phyloP scores from a whole-genome alignment of 2,329 filamentous ascomycete genomes.

The Exophiala bonariae region DNA sequence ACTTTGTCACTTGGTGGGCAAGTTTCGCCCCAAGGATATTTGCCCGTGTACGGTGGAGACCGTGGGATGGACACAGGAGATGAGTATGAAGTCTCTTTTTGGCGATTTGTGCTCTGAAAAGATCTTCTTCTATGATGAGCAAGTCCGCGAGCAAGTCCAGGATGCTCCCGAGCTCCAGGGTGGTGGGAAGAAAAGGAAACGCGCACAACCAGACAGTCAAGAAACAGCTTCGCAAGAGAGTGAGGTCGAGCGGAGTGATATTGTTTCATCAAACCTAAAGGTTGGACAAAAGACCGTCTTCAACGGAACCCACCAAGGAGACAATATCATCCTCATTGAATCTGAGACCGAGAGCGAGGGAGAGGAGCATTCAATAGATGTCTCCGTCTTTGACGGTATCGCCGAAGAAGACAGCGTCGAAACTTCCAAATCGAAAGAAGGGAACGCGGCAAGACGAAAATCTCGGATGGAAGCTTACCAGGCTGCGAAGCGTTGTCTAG shows the following conservation, averaged over 20 bases:
- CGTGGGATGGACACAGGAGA: constrained; percentile 60
- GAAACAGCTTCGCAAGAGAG: constrained; percentile 12
- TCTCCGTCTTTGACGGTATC: too few species aligned
- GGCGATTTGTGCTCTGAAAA: constrained; percentile 64
- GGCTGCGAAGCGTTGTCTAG: constrained; percentile 20
- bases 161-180: constrained; percentile 18
- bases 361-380: too few species aligned
- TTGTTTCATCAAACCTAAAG: too few species aligned
- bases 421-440: too few species aligned
- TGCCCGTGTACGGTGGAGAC: constrained; percentile 77
- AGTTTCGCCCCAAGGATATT: constrained; percentile 72
- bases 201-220: constrained; percentile 14
- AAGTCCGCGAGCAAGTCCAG: constrained; percentile 51
- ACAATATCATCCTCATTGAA: too few species aligned
- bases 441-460: constrained; percentile 1
- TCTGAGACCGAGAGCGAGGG: too few species aligned
- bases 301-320: neutral
- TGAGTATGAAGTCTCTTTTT: constrained; percentile 70
- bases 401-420: neutral
- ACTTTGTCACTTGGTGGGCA: constrained; percentile 67
- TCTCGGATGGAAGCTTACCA: constrained; percentile 21
- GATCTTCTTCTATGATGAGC: constrained; percentile 64
- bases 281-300: neutral
- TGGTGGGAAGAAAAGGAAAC: constrained; percentile 27
- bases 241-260: constrained; percentile 1